Conservation (phyloP, 1,139 yeast genomes). For the Entelexis paramagnoliae region DNA sequence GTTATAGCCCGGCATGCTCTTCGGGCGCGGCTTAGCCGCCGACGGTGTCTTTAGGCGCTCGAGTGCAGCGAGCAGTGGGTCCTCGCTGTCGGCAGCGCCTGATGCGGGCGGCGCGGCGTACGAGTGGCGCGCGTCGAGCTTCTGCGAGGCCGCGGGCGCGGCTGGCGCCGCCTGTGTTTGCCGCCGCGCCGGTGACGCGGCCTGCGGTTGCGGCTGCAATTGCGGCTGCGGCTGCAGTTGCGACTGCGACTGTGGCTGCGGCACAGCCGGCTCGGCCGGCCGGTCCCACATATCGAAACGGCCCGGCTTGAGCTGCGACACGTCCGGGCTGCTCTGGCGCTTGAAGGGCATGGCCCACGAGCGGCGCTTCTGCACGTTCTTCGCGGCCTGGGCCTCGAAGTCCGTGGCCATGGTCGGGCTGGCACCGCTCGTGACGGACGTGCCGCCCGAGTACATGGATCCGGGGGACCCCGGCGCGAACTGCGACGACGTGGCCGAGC, state of each 20-base stretch:
- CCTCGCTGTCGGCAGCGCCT: conserved; percentile 27
- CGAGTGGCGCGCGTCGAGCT: not conserved
- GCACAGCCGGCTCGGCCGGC: not conserved
- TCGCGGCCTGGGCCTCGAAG: not conserved
- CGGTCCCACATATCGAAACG: not conserved
- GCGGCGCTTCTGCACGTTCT: conserved; percentile 24
- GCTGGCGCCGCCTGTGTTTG: not conserved
- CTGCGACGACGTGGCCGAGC: not conserved
- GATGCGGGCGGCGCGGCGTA: not conserved
- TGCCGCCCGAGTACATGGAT: not conserved
- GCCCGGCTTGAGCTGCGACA: conserved; percentile 4
- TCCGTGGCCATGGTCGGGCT: conserved; percentile 2
- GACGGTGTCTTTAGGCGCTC: conserved; percentile 47
- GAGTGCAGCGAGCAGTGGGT: conserved; percentile 48
- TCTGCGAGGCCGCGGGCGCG: not conserved
- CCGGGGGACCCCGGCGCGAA: conserved; percentile 4
- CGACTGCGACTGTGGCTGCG: not conserved
- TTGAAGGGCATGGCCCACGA: conserved; percentile 38
- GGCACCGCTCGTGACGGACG: conserved; percentile 2
- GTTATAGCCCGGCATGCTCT: conserved; percentile 21
- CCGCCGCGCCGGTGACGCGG: not conserved
- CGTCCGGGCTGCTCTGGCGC: conserved; percentile 25
- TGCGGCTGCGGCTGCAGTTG: not conserved
- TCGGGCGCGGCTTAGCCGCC: conserved; percentile 17
- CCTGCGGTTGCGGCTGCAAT: not conserved